Evolutionary conservation across 106 monocot genomes (phyloP).

Genomic region (Hemerocallis citrina): DNA sequence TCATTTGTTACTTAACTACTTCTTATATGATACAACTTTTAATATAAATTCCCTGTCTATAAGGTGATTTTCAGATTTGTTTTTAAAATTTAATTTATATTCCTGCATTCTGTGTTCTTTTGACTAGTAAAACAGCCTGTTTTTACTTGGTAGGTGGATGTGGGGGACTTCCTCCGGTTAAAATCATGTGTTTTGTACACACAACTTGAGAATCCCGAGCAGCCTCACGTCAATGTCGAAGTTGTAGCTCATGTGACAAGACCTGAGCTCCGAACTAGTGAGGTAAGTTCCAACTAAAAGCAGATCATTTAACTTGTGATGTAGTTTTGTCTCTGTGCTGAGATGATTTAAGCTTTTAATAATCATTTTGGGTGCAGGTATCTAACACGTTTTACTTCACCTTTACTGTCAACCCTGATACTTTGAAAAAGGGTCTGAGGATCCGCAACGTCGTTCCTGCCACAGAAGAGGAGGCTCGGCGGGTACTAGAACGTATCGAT

Average conservation of each 20-base stretch:
- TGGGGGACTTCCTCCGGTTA: constrained; percentile 89
- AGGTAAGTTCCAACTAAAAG: constrained; percentile 28
- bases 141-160: constrained; percentile 61
- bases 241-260: constrained; percentile 94
- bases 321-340: no score
- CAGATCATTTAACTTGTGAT: neutral
- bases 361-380: constrained; percentile 33
- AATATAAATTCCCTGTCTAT: no score
- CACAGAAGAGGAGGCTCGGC: constrained; percentile 91
- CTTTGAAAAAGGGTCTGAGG: constrained; percentile 54
- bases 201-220: constrained; percentile 61
- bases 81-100: no score
- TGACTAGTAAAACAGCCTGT: no score
- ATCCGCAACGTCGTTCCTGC: constrained; percentile 90
- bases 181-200: constrained; percentile 98
- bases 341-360: neutral
- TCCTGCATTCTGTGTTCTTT: no score
- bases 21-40: no score
- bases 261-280: constrained; percentile 89
- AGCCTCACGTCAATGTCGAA: constrained; percentile 87
- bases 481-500: constrained; percentile 82
- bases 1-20: no score
- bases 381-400: constrained; percentile 98
- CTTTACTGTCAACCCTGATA: constrained; percentile 56
- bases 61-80: no score